Base-by-base conservation (phyloP, 78 protist species). In the Pigoraptor vietnamica region DNA sequence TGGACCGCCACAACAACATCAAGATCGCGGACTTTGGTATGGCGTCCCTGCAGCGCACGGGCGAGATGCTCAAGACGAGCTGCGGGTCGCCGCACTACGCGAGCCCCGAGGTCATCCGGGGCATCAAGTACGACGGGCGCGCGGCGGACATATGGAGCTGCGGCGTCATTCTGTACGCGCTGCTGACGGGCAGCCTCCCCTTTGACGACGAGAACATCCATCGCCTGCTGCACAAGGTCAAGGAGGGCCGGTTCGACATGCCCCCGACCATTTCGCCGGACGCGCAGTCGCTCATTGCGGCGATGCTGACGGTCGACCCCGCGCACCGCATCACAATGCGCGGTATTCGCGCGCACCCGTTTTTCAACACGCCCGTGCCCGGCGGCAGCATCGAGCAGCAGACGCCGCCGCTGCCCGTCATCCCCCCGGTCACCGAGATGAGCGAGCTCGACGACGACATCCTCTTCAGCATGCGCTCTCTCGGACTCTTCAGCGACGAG, bases 111-210 rank as follows among this genome's bases (percentile, higher is more conserved):
- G 24, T 86, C 39, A 19, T 92, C 23, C 35, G 37, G 34, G 40
- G 40, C 34, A 23, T 55, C 24, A 90, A 93, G 88, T 93, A 93
- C 88, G 81, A 48, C n/a, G 94, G 94, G 34, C 88, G 56, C 34
- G 92, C 39, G 35, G 93, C 86, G 29, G 94, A 92, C 86, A 55
- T 89, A 24, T 92, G 94, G 94, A 40, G 90, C 0, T 39, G 86
- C 23, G 92, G 81, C 35, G n/a, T 40, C 29, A 40, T 37, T 39
- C 89, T 90, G 79, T 39, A 96, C 91, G 99, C 99, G 1, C 91
- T 99, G 81, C 98, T 98, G n/a, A 96, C 99, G 67, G 99, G 99
- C 23, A 81, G 92, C 56, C 95, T 99, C 40, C 99, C 99, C 35
- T 99, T 99, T 81, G 99, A 99, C 89, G 99, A 98, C 87, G 95